phyloP scores from a whole-genome alignment of 1,284 basidiomycete genomes.

The Ceratobasidium theobromae region DNA sequence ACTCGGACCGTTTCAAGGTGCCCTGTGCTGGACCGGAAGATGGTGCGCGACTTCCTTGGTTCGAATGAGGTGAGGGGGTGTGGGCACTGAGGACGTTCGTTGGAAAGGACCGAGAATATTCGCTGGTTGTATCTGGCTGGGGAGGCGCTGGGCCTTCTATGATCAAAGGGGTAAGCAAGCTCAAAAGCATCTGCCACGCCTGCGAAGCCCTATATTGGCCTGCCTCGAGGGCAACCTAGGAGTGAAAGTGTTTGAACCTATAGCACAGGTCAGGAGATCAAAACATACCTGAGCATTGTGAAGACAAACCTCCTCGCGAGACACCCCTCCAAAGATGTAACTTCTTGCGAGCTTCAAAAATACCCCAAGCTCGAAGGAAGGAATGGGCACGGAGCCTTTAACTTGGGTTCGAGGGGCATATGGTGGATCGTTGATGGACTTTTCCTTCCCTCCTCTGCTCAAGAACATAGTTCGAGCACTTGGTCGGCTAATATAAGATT shows the following conservation, averaged over 20 bases:
- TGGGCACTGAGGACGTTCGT: conserved; percentile 19
- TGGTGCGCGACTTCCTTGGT: conserved; percentile 26
- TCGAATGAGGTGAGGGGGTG: conserved; percentile 25
- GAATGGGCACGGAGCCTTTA: conserved; percentile 29
- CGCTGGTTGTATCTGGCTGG: neutral
- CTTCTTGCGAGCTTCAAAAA: conserved; percentile 66
- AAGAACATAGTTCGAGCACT: conserved; percentile 49
- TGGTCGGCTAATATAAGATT: conserved; percentile 49
- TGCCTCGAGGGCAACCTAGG: conserved; percentile 45
- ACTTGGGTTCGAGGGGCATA: conserved; percentile 40
- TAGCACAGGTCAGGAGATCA: neutral
- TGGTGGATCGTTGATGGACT: conserved; percentile 43
- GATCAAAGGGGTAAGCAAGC: conserved; percentile 55
- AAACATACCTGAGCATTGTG: conserved; percentile 44
- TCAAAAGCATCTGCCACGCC: conserved; percentile 66
- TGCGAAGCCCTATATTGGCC: conserved; percentile 65
- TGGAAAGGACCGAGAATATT: conserved; percentile 23
- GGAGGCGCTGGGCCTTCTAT: conserved; percentile 38
- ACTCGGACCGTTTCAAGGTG: conserved; percentile 9
- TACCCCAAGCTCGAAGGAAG: conserved; percentile 48
- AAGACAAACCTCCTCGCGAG: conserved; percentile 50
- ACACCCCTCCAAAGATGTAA: conserved; percentile 63
- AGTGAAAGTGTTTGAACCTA: neutral
- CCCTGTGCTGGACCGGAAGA: conserved; percentile 14
- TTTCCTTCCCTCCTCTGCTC: conserved; percentile 42